These are phyloP conservation scores for Quercus ilex DNA, from an alignment of 306 rosid genomes.

Conservation along the genomic window DNA sequence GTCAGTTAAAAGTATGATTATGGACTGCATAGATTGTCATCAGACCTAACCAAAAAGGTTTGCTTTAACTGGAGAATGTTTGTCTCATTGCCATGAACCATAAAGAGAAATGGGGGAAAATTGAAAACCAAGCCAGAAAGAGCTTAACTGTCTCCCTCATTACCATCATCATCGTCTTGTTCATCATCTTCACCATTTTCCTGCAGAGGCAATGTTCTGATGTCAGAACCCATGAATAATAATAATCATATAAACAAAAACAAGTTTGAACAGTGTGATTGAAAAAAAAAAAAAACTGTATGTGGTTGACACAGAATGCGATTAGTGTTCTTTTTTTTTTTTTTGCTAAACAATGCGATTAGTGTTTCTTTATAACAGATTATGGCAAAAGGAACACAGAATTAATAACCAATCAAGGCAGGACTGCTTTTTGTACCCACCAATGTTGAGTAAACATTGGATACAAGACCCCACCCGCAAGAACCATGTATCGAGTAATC, in stretches of 20 bases:
- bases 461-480: no score
- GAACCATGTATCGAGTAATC: no score
- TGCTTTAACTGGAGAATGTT: not conserved
- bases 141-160: constrained; percentile 15
- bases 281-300: no score
- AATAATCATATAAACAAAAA: not conserved
- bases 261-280: not conserved
- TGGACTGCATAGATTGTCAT: not conserved
- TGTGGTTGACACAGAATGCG: no score
- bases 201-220: constrained; percentile 15
- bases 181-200: constrained; percentile 41
- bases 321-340: no score
- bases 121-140: not conserved
- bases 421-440: no score
- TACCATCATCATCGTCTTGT: constrained; percentile 4
- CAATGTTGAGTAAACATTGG: no score
- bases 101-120: not conserved
- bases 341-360: no score
- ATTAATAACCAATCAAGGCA: no score
- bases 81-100: not conserved
- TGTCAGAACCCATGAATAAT: not conserved
- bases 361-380: no score
- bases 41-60: not conserved
- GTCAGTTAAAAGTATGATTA: not conserved
- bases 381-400: no score